Evolutionary conservation across 345 rosid species (phyloP), one percentile per base, ranked within the genome.

Genomic region (Crucihimalaya himalaica): DNA sequence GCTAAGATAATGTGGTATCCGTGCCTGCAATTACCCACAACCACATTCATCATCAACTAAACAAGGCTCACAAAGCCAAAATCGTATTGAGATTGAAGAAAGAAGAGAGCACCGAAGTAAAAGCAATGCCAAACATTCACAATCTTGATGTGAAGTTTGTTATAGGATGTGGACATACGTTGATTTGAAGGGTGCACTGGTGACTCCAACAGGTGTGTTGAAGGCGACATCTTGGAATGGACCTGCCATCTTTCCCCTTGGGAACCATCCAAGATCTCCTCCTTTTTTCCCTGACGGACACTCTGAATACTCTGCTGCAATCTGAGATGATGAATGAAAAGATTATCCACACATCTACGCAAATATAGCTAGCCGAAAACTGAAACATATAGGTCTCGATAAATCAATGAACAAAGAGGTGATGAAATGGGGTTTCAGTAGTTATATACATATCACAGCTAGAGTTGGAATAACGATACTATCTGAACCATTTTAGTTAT

Each of bases 191-290:
- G 98, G 96, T 59, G 97, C 88, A 78, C 96, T 89, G 37, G 98
- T 91, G 70, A 90, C 89, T 83, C 97, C 98, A 80, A 91, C 69
- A 1, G 73, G 82, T 7, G 98, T 89, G 83, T 51, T 81, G 73
- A 94, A 94, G 50, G 98, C 96, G 64, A 94, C 93, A 23, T 91
- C 97, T 70, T 89, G 98, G 80, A 94, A 94, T 10, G 97, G 98
- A 9, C 97, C 98, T 0, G 93, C 96, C 98, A 94, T 94, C 82
- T 94, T 94, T 25, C 98, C 98, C 3, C 97, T 82, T 3, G 97
- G 98, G 73, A 94, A 94, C 97, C 98, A 94, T 81, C 98, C 98
- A 77, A 94, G 86, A 79, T 94, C 98, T 20, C 98, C 98, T 8
- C 98, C 98, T 78, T 94, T 94, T 83, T 94, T 94, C 54, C 96